A percentile compares a stretch with the other conserved stretches of the same genome.
Evolutionary conservation across 257 asterid genomes (phyloP).

Genomic region (Solanum chmielewskii): DNA sequence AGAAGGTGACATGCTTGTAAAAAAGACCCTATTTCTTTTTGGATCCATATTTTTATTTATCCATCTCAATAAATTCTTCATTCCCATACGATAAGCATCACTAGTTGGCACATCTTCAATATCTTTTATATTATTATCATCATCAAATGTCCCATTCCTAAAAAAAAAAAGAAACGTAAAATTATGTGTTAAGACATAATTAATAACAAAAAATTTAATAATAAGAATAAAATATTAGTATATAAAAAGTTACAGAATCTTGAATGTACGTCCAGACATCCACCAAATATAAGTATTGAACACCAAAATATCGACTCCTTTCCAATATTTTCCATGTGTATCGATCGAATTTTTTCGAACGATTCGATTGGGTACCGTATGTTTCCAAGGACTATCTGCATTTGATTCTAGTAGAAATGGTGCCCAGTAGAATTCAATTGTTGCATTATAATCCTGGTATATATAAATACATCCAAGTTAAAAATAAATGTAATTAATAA

Average conservation of each 20-base stretch:
- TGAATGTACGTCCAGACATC: constrained; percentile 39
- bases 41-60: background rate
- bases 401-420: constrained; percentile 86
- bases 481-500: background rate
- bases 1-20: constrained; percentile 2
- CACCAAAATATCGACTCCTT: constrained; percentile 58
- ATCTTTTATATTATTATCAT: background rate
- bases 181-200: background rate
- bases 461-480: background rate
- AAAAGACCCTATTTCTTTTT: background rate
- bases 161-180: background rate
- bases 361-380: constrained; percentile 31
- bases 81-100: background rate
- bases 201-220: background rate
- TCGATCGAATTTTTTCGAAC: constrained; percentile 47
- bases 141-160: constrained; percentile 4
- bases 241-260: constrained; percentile 28
- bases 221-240: background rate
- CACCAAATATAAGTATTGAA: constrained; percentile 89
- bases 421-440: constrained; percentile 80
- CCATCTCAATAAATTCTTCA: background rate
- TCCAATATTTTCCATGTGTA: constrained; percentile 61
- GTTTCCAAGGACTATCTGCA: constrained; percentile 51
- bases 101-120: background rate
- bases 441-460: constrained; percentile 56